Evolutionary conservation across 768 basidiomycete species (phyloP).

Genomic region (Albatrellus ellisii): DNA sequence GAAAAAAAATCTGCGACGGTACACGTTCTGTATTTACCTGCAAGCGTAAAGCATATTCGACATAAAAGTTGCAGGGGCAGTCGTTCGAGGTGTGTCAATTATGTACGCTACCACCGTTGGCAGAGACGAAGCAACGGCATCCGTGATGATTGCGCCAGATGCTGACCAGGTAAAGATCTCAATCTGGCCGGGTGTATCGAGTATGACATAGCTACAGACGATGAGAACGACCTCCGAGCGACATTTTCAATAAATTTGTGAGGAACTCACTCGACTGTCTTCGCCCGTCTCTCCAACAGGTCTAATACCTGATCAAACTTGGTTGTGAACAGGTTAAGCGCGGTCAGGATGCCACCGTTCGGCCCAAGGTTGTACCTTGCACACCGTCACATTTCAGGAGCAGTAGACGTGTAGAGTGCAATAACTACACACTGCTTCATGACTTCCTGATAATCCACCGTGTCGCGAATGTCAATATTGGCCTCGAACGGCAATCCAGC

Average conservation of each 20-base stretch:
- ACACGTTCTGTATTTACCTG: conserved; percentile 47
- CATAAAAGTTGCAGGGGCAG: conserved; percentile 97
- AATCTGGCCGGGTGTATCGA: conserved; percentile 98
- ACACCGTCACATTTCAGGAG: conserved; percentile 2
- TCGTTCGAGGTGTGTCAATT: conserved; percentile 92
- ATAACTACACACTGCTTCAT: conserved; percentile 90
- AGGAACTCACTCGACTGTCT: conserved; percentile 67
- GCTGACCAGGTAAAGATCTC: conserved; percentile 99
- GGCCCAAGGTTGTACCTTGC: conserved; percentile 93
- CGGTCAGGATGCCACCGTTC: conserved; percentile 95
- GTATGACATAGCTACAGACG: conserved; percentile 64
- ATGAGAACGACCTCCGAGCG: not conserved
- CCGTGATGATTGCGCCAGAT: conserved; percentile 96
- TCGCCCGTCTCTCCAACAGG: conserved; percentile 83
- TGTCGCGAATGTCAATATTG: conserved; percentile 97
- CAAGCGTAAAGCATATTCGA: conserved; percentile 99
- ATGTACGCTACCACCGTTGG: conserved; percentile 95
- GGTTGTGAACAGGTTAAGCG: conserved; percentile 94
- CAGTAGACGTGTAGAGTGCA: conserved; percentile 12
- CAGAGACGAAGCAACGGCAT: conserved; percentile 85
- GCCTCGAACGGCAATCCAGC: conserved; percentile 84
- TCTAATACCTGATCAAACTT: conserved; percentile 96
- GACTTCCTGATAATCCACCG: conserved; percentile 93
- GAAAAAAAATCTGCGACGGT: too few species aligned
- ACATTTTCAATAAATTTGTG: not conserved